phyloP scores from a whole-genome alignment of 2,329 filamentous ascomycete genomes.

The Aspergillus terreus region DNA sequence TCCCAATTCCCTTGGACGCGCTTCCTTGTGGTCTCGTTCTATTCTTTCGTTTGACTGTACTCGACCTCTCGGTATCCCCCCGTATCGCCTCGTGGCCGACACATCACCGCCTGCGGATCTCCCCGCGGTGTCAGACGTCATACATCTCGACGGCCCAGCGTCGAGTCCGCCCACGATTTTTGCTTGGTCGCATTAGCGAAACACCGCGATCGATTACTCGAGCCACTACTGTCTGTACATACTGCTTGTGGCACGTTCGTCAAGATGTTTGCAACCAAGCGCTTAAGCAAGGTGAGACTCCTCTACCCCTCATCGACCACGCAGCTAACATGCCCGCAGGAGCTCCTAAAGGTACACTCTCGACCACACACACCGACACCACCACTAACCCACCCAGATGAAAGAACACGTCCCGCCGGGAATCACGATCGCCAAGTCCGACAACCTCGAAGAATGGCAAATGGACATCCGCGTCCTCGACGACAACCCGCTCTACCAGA shows the following conservation, averaged over 20 bases:
- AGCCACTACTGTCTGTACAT: background rate
- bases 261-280: conserved; percentile 50
- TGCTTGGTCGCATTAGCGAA: no score
- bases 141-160: conserved; percentile 10
- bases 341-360: conserved; percentile 51
- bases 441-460: conserved; percentile 83
- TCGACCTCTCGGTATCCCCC: background rate
- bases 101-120: conserved; percentile 2
- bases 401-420: conserved; percentile 58
- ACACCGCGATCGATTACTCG: no score
- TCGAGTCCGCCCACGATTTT: background rate
- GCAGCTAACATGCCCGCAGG: conserved; percentile 36
- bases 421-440: conserved; percentile 75
- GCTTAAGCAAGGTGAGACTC: conserved; percentile 41
- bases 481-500: conserved; percentile 79
- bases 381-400: conserved; percentile 39
- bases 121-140: conserved; percentile 20
- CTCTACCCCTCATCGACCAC: background rate
- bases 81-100: background rate
- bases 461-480: conserved; percentile 92
- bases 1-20: background rate
- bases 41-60: background rate
- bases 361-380: no score
- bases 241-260: background rate
- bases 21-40: background rate